These are phyloP conservation scores for Hyphopichia wangnamkhiaoensis DNA, from an alignment of 1,139 yeast species.

Conservation along the genomic window DNA sequence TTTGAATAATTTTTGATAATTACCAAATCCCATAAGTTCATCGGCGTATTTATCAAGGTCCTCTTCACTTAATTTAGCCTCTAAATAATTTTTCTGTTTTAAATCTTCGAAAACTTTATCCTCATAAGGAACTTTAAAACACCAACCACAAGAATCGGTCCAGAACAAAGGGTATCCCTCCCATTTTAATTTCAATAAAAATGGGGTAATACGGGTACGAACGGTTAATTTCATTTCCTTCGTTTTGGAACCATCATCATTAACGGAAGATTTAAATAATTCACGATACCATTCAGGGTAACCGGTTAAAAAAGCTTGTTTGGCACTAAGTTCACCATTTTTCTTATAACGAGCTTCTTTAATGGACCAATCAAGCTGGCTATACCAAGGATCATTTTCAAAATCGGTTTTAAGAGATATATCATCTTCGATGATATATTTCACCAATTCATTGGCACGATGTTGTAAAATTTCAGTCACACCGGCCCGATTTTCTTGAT, in stretches of 20 bases:
- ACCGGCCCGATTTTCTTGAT: conserved; percentile 55
- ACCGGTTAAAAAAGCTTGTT: conserved; percentile 79
- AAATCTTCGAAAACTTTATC: conserved; percentile 40
- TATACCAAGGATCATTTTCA: conserved; percentile 79
- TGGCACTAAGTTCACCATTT: conserved; percentile 73
- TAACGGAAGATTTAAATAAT: conserved; percentile 52
- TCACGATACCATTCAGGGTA: conserved; percentile 93
- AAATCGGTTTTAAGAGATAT: conserved; percentile 29
- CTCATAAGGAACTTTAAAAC: conserved; percentile 61
- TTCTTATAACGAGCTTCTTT: conserved; percentile 64
- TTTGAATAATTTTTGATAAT: conserved; percentile 50
- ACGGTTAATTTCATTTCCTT: conserved; percentile 60
- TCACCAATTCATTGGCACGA: conserved; percentile 63
- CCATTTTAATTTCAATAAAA: conserved; percentile 79
- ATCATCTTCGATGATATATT: conserved; percentile 27
- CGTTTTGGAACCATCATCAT: conserved; percentile 24
- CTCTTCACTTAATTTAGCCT: conserved; percentile 35
- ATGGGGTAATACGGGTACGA: conserved; percentile 73
- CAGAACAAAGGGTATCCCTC: conserved; percentile 81
- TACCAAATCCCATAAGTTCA: conserved; percentile 24
- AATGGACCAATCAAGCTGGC: conserved; percentile 85
- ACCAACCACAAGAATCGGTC: conserved; percentile 85
- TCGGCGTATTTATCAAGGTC: conserved; percentile 21
- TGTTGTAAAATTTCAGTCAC: conserved; percentile 60
- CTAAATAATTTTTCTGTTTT: conserved; percentile 53